Evolutionary conservation across 345 rosid genomes (phyloP).

Genomic region (Dipteronia dyeriana): DNA sequence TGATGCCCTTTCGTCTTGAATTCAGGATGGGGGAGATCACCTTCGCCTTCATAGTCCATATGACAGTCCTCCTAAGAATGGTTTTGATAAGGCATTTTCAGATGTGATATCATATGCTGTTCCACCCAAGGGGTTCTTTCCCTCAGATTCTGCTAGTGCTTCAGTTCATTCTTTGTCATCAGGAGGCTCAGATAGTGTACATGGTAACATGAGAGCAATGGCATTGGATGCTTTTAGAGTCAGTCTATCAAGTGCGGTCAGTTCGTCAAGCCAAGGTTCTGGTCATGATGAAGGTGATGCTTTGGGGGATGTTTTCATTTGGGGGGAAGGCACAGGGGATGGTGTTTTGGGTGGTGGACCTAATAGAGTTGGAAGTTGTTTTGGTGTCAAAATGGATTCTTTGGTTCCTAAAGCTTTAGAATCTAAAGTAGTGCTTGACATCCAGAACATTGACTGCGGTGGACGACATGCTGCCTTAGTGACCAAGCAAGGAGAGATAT

Average conservation of each 20-base stretch:
- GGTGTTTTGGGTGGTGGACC: constrained; percentile 71
- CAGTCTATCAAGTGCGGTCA: constrained; percentile 93
- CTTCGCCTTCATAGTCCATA: constrained; percentile 85
- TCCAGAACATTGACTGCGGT: constrained; percentile 80
- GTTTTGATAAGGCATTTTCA: constrained; percentile 80
- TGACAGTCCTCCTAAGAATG: constrained; percentile 97
- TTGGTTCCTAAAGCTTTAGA: constrained; percentile 68
- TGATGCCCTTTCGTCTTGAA: constrained; percentile 16
- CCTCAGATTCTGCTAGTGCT: constrained; percentile 76
- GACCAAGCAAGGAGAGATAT: constrained; percentile 77
- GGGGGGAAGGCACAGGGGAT: constrained; percentile 78
- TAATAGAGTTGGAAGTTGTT: constrained; percentile 48
- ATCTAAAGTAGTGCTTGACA: constrained; percentile 75
- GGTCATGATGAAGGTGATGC: constrained; percentile 88
- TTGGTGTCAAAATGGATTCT: constrained; percentile 59
- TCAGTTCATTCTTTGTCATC: constrained; percentile 94
- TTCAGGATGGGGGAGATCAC: constrained; percentile 77
- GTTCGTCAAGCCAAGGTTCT: constrained; percentile 84
- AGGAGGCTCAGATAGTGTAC: constrained; percentile 91
- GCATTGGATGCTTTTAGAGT: constrained; percentile 87
- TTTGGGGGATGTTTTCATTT: constrained; percentile 73
- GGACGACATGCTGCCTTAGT: constrained; percentile 72
- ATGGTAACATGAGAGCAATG: constrained; percentile 78
- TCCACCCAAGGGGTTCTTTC: constrained; percentile 86
- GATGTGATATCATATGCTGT: constrained; percentile 75